These are phyloP conservation scores for Penicillium sp. DNA, from an alignment of 2,329 filamentous ascomycete species.

Conservation along the genomic window DNA sequence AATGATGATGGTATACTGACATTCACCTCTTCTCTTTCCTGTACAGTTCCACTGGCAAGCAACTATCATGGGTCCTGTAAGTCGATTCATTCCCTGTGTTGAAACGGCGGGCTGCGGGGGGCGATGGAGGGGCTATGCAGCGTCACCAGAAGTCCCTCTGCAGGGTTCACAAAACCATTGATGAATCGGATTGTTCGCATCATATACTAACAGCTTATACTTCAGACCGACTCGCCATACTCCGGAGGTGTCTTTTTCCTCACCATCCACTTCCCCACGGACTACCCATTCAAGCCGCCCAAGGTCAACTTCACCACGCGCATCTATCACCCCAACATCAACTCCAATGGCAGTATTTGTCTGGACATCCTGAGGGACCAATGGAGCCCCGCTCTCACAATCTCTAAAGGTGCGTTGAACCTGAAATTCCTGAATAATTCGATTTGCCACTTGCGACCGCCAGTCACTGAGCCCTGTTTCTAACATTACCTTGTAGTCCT, in stretches of 20 bases:
- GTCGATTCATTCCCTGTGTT: constrained; percentile 43
- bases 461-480: background rate
- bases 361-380: constrained; percentile 98
- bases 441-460: background rate
- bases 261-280: constrained; percentile 97
- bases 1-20: constrained; percentile 24
- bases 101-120: background rate
- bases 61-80: constrained; percentile 99
- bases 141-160: background rate
- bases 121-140: constrained; percentile 1
- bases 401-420: constrained; percentile 81
- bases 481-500: constrained; percentile 63
- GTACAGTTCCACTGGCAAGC: constrained; percentile 98
- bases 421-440: background rate
- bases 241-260: constrained; percentile 99
- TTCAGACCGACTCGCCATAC: constrained; percentile 91
- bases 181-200: background rate
- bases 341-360: constrained; percentile 99
- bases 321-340: constrained; percentile 99
- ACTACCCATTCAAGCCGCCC: constrained; percentile 99
- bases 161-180: background rate
- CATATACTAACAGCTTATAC: constrained; percentile 34
- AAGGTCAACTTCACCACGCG: constrained; percentile 99
- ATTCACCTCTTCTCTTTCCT: constrained; percentile 33
- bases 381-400: constrained; percentile 98